Evolutionary conservation across 805 yeast genomes (phyloP).

Genomic region (Lachancea cidri): DNA sequence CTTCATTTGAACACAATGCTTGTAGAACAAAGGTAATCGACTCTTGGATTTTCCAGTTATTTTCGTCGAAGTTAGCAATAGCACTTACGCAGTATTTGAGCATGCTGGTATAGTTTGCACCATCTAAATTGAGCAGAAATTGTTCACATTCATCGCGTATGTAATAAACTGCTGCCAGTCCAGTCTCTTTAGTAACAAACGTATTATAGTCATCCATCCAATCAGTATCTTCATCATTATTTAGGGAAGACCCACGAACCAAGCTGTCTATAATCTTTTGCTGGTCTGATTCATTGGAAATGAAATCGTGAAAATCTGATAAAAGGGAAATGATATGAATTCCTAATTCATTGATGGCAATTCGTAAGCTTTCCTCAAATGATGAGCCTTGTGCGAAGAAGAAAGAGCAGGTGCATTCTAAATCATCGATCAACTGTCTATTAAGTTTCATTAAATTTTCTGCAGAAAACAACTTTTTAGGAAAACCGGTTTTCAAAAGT

Average conservation of each 20-base stretch:
- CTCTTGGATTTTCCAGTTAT: conserved; percentile 13
- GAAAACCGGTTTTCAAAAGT: conserved; percentile 13
- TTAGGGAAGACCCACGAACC: conserved; percentile 37
- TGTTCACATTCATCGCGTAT: conserved; percentile 62
- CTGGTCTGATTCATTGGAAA: conserved; percentile 10
- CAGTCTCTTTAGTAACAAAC: conserved; percentile 71
- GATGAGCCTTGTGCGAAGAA: background rate
- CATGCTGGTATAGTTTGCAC: conserved; percentile 11
- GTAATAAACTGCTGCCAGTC: conserved; percentile 48
- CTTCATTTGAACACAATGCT: conserved; percentile 18
- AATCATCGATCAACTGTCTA: background rate
- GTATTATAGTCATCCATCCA: conserved; percentile 60
- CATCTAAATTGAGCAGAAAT: conserved; percentile 46
- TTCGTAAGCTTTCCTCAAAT: conserved; percentile 5
- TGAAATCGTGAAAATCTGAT: conserved; percentile 12
- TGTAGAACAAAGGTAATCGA: conserved; percentile 23
- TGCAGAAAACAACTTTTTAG: conserved; percentile 1
- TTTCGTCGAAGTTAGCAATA: conserved; percentile 3
- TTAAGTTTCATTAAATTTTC: background rate
- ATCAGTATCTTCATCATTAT: conserved; percentile 39
- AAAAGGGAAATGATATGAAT: conserved; percentile 21
- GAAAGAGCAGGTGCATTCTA: background rate
- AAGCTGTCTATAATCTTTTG: conserved; percentile 28
- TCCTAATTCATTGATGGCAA: conserved; percentile 16
- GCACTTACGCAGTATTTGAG: conserved; percentile 3